These are phyloP conservation scores for Clarkia xantiana DNA, from an alignment of 345 rosid species.

Conservation along the genomic window DNA sequence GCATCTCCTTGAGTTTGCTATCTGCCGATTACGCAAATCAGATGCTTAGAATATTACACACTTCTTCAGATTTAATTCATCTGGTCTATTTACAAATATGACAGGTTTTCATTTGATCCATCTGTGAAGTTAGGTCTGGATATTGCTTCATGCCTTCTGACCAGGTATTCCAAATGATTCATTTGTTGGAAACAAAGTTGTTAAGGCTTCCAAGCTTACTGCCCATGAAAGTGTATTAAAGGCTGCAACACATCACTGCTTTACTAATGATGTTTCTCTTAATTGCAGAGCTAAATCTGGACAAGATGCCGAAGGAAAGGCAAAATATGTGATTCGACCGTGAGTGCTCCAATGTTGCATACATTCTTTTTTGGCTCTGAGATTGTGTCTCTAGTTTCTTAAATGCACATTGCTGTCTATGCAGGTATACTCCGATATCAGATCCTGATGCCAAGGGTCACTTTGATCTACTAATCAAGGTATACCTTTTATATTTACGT, in stretches of 20 bases:
- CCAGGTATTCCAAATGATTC: conserved; percentile 32
- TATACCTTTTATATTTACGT: conserved; percentile 11
- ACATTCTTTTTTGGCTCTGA: neutral
- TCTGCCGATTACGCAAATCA: neutral
- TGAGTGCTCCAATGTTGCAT: conserved; percentile 26
- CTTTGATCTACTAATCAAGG: conserved; percentile 89
- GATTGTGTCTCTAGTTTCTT: neutral
- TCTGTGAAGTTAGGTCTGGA: conserved; percentile 60
- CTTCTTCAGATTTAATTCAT: conserved; percentile 3
- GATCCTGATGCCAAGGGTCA: conserved; percentile 79
- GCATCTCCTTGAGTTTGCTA: neutral
- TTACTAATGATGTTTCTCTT: conserved; percentile 3
- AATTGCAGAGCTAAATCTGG: conserved; percentile 71
- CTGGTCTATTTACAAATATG: conserved; percentile 12
- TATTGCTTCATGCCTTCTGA: conserved; percentile 79
- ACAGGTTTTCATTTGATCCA: conserved; percentile 86
- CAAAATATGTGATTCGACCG: conserved; percentile 87
- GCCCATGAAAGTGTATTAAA: neutral
- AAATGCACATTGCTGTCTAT: conserved; percentile 6
- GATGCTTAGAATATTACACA: neutral
- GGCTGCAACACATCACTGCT: conserved; percentile 4
- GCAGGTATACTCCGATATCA: conserved; percentile 92
- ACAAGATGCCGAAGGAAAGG: conserved; percentile 66
- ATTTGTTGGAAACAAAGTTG: no score
- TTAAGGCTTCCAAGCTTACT: no score